Evolutionary conservation across 805 yeast species (phyloP).

Genomic region (Ogataea minuta): DNA sequence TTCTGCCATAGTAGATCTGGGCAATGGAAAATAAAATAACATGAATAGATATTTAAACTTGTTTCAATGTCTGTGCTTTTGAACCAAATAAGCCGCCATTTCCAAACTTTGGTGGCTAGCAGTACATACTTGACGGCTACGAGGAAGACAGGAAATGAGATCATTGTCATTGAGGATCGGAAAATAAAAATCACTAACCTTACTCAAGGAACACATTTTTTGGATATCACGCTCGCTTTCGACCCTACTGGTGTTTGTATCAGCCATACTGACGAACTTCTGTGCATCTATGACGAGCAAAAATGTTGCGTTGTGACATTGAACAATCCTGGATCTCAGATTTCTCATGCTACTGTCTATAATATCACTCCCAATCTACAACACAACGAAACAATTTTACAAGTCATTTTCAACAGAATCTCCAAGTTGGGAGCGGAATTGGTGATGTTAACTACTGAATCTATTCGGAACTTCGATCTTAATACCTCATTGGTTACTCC

Average conservation of each 20-base stretch:
- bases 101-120: conserved; percentile 16
- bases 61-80: conserved; percentile 7
- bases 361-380: conserved; percentile 11
- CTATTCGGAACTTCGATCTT: conserved; percentile 38
- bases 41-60: neutral
- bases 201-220: conserved; percentile 5
- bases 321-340: conserved; percentile 20
- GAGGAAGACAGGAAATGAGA: conserved; percentile 27
- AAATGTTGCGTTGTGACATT: conserved; percentile 21
- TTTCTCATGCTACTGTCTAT: conserved; percentile 12
- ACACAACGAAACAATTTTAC: conserved; percentile 31
- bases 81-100: conserved; percentile 10
- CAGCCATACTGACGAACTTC: conserved; percentile 26
- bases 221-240: conserved; percentile 20
- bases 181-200: conserved; percentile 22
- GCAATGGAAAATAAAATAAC: neutral
- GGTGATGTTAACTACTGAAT: conserved; percentile 39
- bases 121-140: conserved; percentile 25
- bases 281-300: conserved; percentile 27
- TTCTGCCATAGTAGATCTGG: neutral
- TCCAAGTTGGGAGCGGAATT: conserved; percentile 44
- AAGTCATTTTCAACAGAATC: conserved; percentile 44
- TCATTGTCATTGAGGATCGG: conserved; percentile 24
- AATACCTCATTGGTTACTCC: conserved; percentile 23
- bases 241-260: conserved; percentile 26